Evolutionary conservation across 495 filamentous ascomycete genomes (phyloP), one percentile per base, ranked within the genome.

Genomic region (Penicillium simplicissimum): DNA sequence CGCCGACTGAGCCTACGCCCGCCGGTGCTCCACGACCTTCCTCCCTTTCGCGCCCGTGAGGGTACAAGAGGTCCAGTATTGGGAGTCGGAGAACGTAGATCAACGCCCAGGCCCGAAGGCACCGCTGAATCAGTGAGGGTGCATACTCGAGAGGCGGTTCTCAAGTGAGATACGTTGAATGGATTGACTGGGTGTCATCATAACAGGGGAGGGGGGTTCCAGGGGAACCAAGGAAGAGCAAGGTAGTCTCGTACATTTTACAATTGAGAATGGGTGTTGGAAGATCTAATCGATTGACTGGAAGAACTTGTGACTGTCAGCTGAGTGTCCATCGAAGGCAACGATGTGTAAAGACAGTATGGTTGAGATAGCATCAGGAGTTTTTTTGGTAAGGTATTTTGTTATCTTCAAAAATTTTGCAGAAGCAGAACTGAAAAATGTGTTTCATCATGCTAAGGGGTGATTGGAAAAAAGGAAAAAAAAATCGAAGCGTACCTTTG

Each of bases 151-250:
- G 67, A 69, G 76, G 75, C 68, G 76, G 75, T 78, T 91, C 84
- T 88, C 90, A 78, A 79, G 43, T 64, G 78, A 85, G 83, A 82
- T 97, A 31, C 91, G 85, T 96, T 89, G 94, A 98, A 98, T 98
- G 94, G 94, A 98, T 98, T 90, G 88, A 92, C 93, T 93, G 81
- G 78, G 85, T 90, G 86, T 96, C 93, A 97, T 98, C 94, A 90
- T 90, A 75, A 80, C 74, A 71, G 58, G 54, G 58, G 45, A 58
- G 58, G 34, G 42, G 34, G 17, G 59, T 61, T 40, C 59, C 23
- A 10, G 38, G 31, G 17, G 37, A 47, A 59, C 38, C 51, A 62
- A 61, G 3, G 1, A 13, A 53, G 19, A 8, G n/a, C 31, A 34
- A 37, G 51, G 8, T 11, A 34, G 6, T 11, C 14, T 6, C 51